Conservation (phyloP, 2,329 filamentous ascomycete species). For the Magnaporthiopsis rhizophila region DNA sequence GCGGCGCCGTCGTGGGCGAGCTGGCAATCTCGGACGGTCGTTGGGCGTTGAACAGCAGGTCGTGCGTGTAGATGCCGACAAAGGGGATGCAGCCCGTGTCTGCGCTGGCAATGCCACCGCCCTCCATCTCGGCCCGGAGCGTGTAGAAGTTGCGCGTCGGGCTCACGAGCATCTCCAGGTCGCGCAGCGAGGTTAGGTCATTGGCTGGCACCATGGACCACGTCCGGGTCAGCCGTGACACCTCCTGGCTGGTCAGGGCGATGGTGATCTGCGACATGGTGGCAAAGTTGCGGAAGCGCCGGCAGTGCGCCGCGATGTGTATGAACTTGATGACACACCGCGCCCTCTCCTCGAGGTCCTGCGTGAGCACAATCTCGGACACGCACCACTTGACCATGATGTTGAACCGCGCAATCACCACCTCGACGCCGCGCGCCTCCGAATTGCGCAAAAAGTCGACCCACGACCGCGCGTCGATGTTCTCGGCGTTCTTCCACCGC, state of each 20-base stretch:
- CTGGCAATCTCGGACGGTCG: slow-evolving; percentile 66
- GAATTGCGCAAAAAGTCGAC: slow-evolving; percentile 69
- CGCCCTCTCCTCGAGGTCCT: slow-evolving; percentile 62
- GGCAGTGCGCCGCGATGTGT: slow-evolving; percentile 70
- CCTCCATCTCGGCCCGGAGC: slow-evolving; percentile 74
- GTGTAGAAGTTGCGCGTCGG: slow-evolving; percentile 72
- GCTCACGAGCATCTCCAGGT: slow-evolving; percentile 66
- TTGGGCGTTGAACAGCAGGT: slow-evolving; percentile 74
- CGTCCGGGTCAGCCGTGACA: slow-evolving; percentile 58
- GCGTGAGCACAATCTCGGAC: slow-evolving; percentile 70
- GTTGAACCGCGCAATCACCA: slow-evolving; percentile 81
- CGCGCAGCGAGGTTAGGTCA: slow-evolving; percentile 58
- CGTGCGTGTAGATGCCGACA: slow-evolving; percentile 76
- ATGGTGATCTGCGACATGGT: slow-evolving; percentile 76
- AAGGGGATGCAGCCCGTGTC: slow-evolving; percentile 76
- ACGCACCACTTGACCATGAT: slow-evolving; percentile 83
- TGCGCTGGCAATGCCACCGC: slow-evolving; percentile 37
- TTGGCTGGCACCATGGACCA: slow-evolving; percentile 61
- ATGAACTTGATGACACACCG: slow-evolving; percentile 74
- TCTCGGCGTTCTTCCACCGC: slow-evolving; percentile 65
- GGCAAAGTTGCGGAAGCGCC: slow-evolving; percentile 72
- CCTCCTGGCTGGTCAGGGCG: slow-evolving; percentile 65
- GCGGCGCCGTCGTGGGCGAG: slow-evolving; percentile 55
- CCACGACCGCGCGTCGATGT: slow-evolving; percentile 64
- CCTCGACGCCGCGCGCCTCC: slow-evolving; percentile 68